Evolutionary conservation across 129 eudicot species (phyloP), one percentile per base, ranked within the genome.

Genomic region (Saussurea involucrata): DNA sequence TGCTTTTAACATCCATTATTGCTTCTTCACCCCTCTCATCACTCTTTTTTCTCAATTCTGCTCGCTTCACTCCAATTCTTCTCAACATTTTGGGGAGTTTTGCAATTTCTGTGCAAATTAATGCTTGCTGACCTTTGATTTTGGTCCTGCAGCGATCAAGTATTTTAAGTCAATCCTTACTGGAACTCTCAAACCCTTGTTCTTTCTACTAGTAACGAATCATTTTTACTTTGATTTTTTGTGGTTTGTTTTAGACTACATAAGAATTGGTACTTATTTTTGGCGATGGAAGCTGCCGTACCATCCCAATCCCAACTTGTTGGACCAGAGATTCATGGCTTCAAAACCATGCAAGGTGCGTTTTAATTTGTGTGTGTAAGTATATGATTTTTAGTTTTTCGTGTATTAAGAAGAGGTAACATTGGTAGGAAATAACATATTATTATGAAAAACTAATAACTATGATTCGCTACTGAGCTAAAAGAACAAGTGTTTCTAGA

Each of bases 311-410:
- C 36, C 27, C 74, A 25, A 53, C 92, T 93, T 34, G 74, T 74
- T 10, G 97, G 92, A 24, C 76, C 87, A 21, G 96, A 90, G 79
- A 88, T 93, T 87, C 97, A 93, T 86, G 98, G 98, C 58, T 93
- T 93, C 68, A 85, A 73, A 71, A 93, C 98, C 77, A 87, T 90
- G 87, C 80, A 82, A 82, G 97, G 97, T 93, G 80, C 68, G 63
- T 72, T 32, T 65, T 55, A 63, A 20, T 44, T n/a, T 71, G 2
- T 76, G 8, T 29, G 31, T 21, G 11, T 33, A 10, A 25, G 11
- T 42, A 25, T 49, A 2, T 21, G 63, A 33, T 2, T 34, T 24
- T 68, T 15, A 21, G 24, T 5, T 21, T 13, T 12, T 36, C 6
- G 11, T 63, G 63, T 55, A 17, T 57, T 57, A 21, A 9, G 65